phyloP scores from a whole-genome alignment of 2,329 filamentous ascomycete species.

The Dactylellina leptospora region DNA sequence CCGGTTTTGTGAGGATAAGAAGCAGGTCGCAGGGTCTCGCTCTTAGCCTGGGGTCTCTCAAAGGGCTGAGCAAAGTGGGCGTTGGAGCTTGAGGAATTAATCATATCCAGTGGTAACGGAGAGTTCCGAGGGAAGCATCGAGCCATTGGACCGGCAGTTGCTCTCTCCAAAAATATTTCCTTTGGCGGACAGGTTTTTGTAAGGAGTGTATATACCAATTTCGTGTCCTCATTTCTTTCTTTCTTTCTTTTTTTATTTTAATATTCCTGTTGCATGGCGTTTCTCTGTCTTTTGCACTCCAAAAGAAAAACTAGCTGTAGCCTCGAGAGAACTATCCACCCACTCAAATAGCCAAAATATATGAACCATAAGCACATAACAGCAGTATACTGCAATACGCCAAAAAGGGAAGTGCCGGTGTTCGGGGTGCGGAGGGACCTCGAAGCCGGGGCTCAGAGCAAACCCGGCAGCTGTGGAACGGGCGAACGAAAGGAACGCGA shows the following conservation, averaged over 20 bases:
- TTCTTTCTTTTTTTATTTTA: slow-evolving; percentile 8
- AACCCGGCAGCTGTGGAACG: too few species aligned
- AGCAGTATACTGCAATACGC: too few species aligned
- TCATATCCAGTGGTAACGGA: neutral
- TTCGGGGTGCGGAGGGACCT: too few species aligned
- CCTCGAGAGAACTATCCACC: neutral
- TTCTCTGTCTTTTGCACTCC: slow-evolving; percentile 35
- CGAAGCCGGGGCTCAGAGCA: too few species aligned
- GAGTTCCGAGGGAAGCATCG: neutral
- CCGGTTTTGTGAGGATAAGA: slow-evolving; percentile 96
- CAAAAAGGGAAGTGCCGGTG: too few species aligned
- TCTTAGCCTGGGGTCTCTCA: slow-evolving; percentile 89
- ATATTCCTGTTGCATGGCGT: slow-evolving; percentile 35
- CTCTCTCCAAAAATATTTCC: neutral
- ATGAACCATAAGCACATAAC: too few species aligned
- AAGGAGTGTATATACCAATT: slow-evolving; percentile 51
- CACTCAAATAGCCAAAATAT: neutral
- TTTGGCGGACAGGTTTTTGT: slow-evolving; percentile 13
- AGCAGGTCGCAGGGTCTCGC: slow-evolving; percentile 95
- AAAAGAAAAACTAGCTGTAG: slow-evolving; percentile 18
- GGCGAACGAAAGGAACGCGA: too few species aligned
- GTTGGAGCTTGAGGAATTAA: slow-evolving; percentile 34
- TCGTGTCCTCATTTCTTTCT: slow-evolving; percentile 8
- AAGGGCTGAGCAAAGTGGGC: slow-evolving; percentile 84
- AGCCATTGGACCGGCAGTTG: neutral